Percentiles rank a stretch among this genome's conserved stretches.
Conservation (phyloP, 345 rosid genomes). For the Camelina laxa region DNA sequence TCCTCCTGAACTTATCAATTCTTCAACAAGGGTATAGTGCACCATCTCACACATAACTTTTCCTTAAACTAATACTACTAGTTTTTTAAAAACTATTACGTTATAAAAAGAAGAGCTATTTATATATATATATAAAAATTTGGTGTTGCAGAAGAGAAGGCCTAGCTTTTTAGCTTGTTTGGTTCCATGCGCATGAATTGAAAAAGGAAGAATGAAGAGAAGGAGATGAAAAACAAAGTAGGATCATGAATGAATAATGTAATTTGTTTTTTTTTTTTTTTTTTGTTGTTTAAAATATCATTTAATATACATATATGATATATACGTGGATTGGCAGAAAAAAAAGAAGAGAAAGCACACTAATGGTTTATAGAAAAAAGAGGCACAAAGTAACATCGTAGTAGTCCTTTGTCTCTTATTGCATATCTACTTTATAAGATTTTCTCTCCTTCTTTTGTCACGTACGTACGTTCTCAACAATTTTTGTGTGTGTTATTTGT, state of each 20-base stretch:
- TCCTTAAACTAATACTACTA: too few species aligned
- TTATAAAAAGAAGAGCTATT: too few species aligned
- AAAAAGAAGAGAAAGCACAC: conserved; percentile 23
- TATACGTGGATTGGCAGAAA: conserved; percentile 35
- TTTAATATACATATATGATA: conserved; percentile 32
- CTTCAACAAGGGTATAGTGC: conserved; percentile 56
- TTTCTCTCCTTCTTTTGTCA: conserved; percentile 14
- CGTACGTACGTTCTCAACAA: conserved; percentile 21
- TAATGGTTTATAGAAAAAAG: conserved; percentile 32
- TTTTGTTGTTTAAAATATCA: background rate
- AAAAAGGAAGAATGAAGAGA: conserved; percentile 27
- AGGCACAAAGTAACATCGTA: conserved; percentile 26
- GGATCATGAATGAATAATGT: conserved; percentile 38
- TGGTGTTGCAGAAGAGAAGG: conserved; percentile 65
- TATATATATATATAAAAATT: background rate
- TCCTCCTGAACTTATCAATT: conserved; percentile 75
- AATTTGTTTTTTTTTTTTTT: conserved; percentile 22
- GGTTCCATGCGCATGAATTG: conserved; percentile 62
- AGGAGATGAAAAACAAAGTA: conserved; percentile 21
- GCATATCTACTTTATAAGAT: conserved; percentile 17
- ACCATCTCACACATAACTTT: background rate
- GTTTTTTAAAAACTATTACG: too few species aligned
- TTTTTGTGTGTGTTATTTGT: conserved; percentile 18
- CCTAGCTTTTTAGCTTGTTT: conserved; percentile 74
- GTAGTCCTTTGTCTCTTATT: conserved; percentile 8